Evolutionary conservation across 352 stramenopile genomes (phyloP).

Genomic region (Phytophthora hybrid): DNA sequence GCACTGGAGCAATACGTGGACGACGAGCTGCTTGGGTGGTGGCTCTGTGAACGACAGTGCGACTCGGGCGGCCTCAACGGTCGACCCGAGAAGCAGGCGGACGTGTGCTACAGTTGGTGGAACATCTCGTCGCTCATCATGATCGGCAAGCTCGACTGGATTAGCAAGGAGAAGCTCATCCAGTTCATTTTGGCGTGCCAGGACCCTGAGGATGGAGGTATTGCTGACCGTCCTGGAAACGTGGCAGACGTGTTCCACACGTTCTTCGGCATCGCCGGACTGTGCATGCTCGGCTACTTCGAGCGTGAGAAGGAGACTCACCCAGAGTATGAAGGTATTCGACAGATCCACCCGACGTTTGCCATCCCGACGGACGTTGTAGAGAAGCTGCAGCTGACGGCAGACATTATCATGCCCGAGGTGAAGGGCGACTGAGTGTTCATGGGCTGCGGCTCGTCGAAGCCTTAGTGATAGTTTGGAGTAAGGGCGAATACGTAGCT

Average conservation of each 20-base stretch:
- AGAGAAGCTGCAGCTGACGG: slow-evolving; percentile 84
- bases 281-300: slow-evolving; percentile 95
- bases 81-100: slow-evolving; percentile 98
- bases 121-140: slow-evolving; percentile 98
- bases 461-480: slow-evolving; percentile 18
- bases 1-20: slow-evolving; percentile 80
- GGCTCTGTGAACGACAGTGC: slow-evolving; percentile 98
- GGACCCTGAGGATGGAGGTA: slow-evolving; percentile 97
- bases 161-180: slow-evolving; percentile 94
- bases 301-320: slow-evolving; percentile 65
- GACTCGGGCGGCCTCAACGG: slow-evolving; percentile 96
- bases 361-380: slow-evolving; percentile 94
- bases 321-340: slow-evolving; percentile 72
- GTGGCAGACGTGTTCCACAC: slow-evolving; percentile 99
- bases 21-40: slow-evolving; percentile 95
- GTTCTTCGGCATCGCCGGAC: slow-evolving; percentile 97
- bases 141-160: slow-evolving; percentile 95
- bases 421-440: slow-evolving; percentile 28
- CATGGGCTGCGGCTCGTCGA: background rate
- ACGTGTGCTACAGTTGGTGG: slow-evolving; percentile 99
- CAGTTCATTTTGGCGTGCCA: slow-evolving; percentile 96
- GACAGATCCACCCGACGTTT: slow-evolving; percentile 95
- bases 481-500: slow-evolving; percentile 1
- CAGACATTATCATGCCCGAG: slow-evolving; percentile 64
- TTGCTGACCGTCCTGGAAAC: slow-evolving; percentile 97